Base-by-base conservation (phyloP, 768 basidiomycete species). In the Cystofilobasidium capitatum region DNA sequence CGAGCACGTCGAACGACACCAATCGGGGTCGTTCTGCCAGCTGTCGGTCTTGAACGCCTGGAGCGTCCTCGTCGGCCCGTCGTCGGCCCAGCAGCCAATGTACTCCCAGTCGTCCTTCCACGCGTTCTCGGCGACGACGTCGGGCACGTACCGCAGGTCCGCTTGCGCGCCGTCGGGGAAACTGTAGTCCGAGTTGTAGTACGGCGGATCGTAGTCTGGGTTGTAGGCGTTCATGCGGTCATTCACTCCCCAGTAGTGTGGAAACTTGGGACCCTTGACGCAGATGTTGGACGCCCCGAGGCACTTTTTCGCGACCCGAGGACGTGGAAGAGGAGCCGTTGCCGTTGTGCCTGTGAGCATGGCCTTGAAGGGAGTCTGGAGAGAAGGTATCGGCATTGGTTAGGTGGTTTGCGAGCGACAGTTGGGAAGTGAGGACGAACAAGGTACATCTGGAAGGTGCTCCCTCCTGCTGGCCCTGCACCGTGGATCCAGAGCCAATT, bases 401-500 rank as follows among this genome's bases (percentile, higher is more conserved):
- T 29, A 17, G 29, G 22, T 5, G 9, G 22, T 49, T 22, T n/a
- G n/a, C n/a, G n/a, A n/a, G n/a, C n/a, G n/a, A n/a, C 5, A 49
- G n/a, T 49, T 29, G 29, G 47, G 47, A 49, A 17, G 5, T 22
- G 22, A n/a, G 9, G 5, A 17, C 29, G 22, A 6, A 49, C 9
- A n/a, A 49, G 24, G 16, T 24, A 42, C 36, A 59, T 37, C 35
- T 40, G 24, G 31, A 58, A 35, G 24, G 26, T n/a, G 57, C 12
- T 8, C 26, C 57, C 31, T 58, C 12, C 58, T 7, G 22, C 5
- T 1, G 36, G 36, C 10, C 58, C 58, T n/a, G 58, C 58, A 14
- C 40, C 35, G 35, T 59, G 58, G 36, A 59, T 59, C 58, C 58
- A 59, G 24, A 20, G 16, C 58, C 58, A 59, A 36, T 36, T 13